phyloP scores from a whole-genome alignment of 2,329 filamentous ascomycete species.

The Lachnellula suecica region DNA sequence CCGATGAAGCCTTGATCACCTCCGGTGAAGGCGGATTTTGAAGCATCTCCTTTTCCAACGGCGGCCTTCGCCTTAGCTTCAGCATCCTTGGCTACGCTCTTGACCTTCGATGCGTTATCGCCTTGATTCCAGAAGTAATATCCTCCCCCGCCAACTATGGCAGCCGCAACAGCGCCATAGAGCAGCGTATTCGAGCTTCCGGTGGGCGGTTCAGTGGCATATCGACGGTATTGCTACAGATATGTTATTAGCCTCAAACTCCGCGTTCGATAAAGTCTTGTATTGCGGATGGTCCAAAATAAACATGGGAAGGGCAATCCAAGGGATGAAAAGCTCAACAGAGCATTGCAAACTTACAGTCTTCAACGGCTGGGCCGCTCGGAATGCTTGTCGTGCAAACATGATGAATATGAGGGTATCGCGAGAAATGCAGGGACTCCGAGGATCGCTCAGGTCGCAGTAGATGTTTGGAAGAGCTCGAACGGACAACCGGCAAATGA shows the following conservation, averaged over 20 bases:
- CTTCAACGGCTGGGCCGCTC: conserved; percentile 63
- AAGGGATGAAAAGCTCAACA: neutral
- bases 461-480: too few relatives aligned
- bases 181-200: conserved; percentile 56
- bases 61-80: conserved; percentile 53
- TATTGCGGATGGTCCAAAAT: neutral
- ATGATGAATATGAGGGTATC: conserved; percentile 43
- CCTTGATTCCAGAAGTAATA: conserved; percentile 50
- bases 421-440: too few relatives aligned
- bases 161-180: conserved; percentile 59
- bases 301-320: neutral
- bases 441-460: too few relatives aligned
- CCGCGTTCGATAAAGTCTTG: neutral
- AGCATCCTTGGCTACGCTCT: conserved; percentile 53
- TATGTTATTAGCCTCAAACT: conserved; percentile 4
- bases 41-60: conserved; percentile 29
- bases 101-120: conserved; percentile 51
- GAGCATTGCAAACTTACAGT: conserved; percentile 51
- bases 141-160: conserved; percentile 53
- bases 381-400: conserved; percentile 66
- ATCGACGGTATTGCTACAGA: conserved; percentile 62
- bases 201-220: conserved; percentile 61
- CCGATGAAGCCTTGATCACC: conserved; percentile 88
- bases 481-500: too few relatives aligned
- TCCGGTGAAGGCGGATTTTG: conserved; percentile 63